Evolutionary conservation across 2,329 filamentous ascomycete species (phyloP), one percentile per base, ranked within the genome.

Genomic region (Fusarium mexicanum): DNA sequence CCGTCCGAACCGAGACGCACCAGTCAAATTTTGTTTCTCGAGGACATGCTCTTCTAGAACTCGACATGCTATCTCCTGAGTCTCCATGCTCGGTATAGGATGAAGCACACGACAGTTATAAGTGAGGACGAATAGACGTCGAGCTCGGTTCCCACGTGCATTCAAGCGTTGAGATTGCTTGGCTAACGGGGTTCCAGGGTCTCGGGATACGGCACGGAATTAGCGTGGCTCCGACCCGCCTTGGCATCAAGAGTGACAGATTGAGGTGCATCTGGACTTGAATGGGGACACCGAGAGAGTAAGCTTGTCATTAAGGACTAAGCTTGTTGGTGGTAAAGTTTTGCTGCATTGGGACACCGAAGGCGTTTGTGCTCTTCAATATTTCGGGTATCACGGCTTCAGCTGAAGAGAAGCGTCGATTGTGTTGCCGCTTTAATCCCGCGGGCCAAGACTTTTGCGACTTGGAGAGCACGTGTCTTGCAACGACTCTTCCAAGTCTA

Each of bases 341-440:
- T 58, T 65, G 24, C 75, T 67, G 37, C 2, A 75, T 76, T 57
- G 38, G 73, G 73, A 61, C 68, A 78, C 76, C 75, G 76, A 77
- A 31, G 26, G 13, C 38, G 37, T 64, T 55, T 29, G 38, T 12
- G 5, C 17, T 53, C 18, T 47, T 53, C 20, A 18, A 60, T 33
- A 44, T 41, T 46, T 48, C 72, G 72, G 72, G 44, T 74, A 74
- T 74, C 72, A 75, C 72, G 72, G 72, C 72, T 74, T 58, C 64
- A 75, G 51, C 55, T 61, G 24, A 22, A 18, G 26, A 29, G 20
- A 31, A 33, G 37, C 18, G 24, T 24, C 40, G 26, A 35, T 51
- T 38, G 54, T 64, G 67, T 69, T 69, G 51, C 71, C 71, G 67
- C 14, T 13, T 50, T 74, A 67, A 68, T 53, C 33, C 71, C 71